These are phyloP conservation scores for Dryas integrifolia DNA, from an alignment of 331 rosid species.

Conservation along the genomic window DNA sequence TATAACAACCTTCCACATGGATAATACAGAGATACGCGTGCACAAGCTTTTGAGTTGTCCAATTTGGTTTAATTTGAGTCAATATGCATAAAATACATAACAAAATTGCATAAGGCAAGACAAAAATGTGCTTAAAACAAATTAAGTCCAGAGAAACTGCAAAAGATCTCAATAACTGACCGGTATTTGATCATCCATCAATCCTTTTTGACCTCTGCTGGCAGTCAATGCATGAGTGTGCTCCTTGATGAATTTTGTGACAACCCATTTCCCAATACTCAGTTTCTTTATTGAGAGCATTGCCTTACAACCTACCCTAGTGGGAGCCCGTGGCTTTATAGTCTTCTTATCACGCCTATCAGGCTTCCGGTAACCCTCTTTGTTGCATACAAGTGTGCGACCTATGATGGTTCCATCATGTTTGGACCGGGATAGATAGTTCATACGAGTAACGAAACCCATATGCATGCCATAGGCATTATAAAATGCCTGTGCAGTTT, in stretches of 20 bases:
- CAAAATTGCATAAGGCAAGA: background rate
- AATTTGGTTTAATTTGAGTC: background rate
- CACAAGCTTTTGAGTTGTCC: background rate
- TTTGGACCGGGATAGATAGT: constrained; percentile 34
- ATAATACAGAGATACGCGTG: background rate
- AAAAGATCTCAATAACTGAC: constrained; percentile 21
- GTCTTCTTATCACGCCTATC: constrained; percentile 31
- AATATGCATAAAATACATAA: background rate
- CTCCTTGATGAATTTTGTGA: constrained; percentile 34
- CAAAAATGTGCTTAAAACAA: constrained; percentile 7
- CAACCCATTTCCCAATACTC: constrained; percentile 32
- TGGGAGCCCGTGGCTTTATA: constrained; percentile 23
- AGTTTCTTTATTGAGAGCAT: constrained; percentile 29
- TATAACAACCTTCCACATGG: background rate
- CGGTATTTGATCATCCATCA: constrained; percentile 17
- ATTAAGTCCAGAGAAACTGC: background rate
- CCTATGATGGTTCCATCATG: constrained; percentile 31
- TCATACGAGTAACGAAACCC: constrained; percentile 39
- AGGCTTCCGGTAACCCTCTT: constrained; percentile 41
- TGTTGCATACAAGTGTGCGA: constrained; percentile 41
- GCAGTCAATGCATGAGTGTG: constrained; percentile 35
- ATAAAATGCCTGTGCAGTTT: constrained; percentile 65
- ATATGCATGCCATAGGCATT: constrained; percentile 57
- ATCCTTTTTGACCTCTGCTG: constrained; percentile 13
- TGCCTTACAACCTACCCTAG: constrained; percentile 44